Percentiles rank a stretch among this genome's conserved stretches.
phyloP scores from a whole-genome alignment of 2,329 filamentous ascomycete species.

The Aspergillus uvarum region DNA sequence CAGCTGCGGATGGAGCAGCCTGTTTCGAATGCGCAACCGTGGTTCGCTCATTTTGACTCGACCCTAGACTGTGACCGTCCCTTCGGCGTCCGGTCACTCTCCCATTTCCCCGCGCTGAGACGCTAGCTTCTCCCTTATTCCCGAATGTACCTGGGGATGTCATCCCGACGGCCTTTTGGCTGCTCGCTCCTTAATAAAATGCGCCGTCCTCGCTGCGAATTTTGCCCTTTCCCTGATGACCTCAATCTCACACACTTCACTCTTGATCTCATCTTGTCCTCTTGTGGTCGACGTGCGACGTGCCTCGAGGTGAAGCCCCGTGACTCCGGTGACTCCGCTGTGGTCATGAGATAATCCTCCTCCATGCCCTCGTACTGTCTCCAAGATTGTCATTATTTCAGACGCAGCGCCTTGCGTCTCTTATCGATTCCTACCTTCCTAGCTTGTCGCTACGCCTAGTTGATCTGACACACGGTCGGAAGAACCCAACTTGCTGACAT shows the following conservation, averaged over 20 bases:
- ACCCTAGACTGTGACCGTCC: slow-evolving; percentile 4
- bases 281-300: not conserved
- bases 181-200: not conserved
- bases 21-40: slow-evolving; percentile 16
- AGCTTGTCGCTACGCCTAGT: slow-evolving; percentile 71
- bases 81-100: not conserved
- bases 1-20: slow-evolving; percentile 14
- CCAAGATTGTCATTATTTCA: slow-evolving; percentile 91
- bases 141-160: slow-evolving; percentile 2
- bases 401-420: slow-evolving; percentile 82
- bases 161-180: not conserved
- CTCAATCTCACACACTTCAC: not conserved
- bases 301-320: slow-evolving; percentile 12
- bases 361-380: slow-evolving; percentile 76
- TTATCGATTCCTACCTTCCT: slow-evolving; percentile 78
- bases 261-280: slow-evolving; percentile 1
- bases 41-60: slow-evolving; percentile 7
- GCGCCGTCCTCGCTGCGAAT: not conserved
- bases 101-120: slow-evolving; percentile 1
- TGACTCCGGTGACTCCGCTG: slow-evolving; percentile 14
- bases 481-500: slow-evolving; percentile 43
- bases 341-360: slow-evolving; percentile 44
- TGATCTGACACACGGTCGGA: slow-evolving; percentile 21
- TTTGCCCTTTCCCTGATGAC: not conserved
- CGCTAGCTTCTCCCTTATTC: not conserved